A percentile compares a stretch with the other conserved stretches of the same genome.
These are phyloP conservation scores for Sanghuangporus weigelae DNA, from an alignment of 1,284 basidiomycete genomes.

Conservation along the genomic window DNA sequence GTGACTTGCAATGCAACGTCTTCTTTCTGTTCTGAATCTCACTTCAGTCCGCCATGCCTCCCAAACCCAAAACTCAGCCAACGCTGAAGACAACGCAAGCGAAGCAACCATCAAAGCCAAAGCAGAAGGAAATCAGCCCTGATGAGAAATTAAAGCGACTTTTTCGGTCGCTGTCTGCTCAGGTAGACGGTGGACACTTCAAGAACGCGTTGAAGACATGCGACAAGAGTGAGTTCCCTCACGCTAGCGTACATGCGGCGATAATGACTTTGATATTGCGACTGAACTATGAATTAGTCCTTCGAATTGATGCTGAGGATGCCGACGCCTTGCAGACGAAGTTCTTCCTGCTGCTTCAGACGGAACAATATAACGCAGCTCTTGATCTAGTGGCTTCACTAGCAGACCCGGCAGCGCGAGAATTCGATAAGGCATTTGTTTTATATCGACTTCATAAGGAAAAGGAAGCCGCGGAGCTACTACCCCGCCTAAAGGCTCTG, in stretches of 20 bases:
- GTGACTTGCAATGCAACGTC: background rate
- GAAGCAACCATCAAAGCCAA: constrained; percentile 9
- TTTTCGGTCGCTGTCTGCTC: constrained; percentile 75
- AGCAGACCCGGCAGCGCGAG: constrained; percentile 29
- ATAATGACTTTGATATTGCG: background rate
- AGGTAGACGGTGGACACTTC: constrained; percentile 80
- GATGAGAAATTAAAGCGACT: constrained; percentile 63
- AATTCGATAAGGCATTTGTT: constrained; percentile 76
- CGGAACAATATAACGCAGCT: constrained; percentile 67
- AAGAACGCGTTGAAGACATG: constrained; percentile 82
- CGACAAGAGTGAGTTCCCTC: constrained; percentile 66
- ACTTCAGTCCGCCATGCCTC: constrained; percentile 6
- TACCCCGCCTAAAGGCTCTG: constrained; percentile 45
- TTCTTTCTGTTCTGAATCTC: background rate
- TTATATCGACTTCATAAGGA: constrained; percentile 76
- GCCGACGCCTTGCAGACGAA: constrained; percentile 73
- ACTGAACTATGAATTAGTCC: constrained; percentile 42
- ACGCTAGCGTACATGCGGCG: background rate
- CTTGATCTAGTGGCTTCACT: constrained; percentile 39
- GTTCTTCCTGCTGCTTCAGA: constrained; percentile 78
- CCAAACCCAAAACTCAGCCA: background rate
- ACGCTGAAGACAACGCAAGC: background rate
- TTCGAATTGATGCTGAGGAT: constrained; percentile 63
- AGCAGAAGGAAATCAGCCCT: constrained; percentile 43
- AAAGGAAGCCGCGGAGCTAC: constrained; percentile 52